These are phyloP conservation scores for Pachysandra terminalis DNA, from an alignment of 164 flowering plant species.

Conservation along the genomic window DNA sequence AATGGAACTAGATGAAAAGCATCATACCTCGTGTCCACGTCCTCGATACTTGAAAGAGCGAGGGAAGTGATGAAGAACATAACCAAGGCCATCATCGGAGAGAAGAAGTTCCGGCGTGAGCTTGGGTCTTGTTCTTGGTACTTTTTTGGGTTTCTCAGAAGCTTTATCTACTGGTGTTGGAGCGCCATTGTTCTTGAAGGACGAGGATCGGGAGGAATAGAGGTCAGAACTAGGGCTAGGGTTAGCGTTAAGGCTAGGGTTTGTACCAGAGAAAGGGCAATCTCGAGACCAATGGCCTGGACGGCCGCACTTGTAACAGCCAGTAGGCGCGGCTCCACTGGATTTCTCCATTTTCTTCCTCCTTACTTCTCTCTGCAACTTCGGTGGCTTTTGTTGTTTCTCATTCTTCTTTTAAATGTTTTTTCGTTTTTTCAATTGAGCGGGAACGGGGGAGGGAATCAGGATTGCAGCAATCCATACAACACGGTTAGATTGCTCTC, in stretches of 20 bases:
- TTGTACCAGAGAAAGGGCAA: conserved; percentile 51
- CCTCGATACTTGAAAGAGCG: conserved; percentile 69
- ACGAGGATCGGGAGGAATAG: conserved; percentile 3
- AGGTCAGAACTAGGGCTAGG: conserved; percentile 13
- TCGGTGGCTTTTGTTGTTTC: background rate
- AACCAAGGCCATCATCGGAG: conserved; percentile 82
- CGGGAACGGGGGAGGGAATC: too few relatives aligned
- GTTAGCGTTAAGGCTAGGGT: conserved; percentile 26
- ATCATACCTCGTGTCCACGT: conserved; percentile 79
- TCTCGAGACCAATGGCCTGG: conserved; percentile 99
- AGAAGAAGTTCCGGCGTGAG: conserved; percentile 77
- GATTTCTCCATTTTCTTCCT: conserved; percentile 24
- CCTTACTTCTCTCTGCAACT: background rate
- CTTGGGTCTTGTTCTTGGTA: conserved; percentile 65
- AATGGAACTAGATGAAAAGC: background rate
- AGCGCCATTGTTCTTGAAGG: conserved; percentile 11
- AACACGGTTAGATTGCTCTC: too few relatives aligned
- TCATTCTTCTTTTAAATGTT: too few relatives aligned
- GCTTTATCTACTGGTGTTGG: conserved; percentile 13
- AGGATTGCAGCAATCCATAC: too few relatives aligned
- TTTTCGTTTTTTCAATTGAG: too few relatives aligned
- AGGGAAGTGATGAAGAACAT: conserved; percentile 83
- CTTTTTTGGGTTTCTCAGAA: conserved; percentile 51
- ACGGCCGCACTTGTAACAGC: conserved; percentile 95
- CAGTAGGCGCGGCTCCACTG: conserved; percentile 58